Evolutionary conservation across 805 yeast species (phyloP), one percentile per base, ranked within the genome.

Genomic region (Candida sonorensis): DNA sequence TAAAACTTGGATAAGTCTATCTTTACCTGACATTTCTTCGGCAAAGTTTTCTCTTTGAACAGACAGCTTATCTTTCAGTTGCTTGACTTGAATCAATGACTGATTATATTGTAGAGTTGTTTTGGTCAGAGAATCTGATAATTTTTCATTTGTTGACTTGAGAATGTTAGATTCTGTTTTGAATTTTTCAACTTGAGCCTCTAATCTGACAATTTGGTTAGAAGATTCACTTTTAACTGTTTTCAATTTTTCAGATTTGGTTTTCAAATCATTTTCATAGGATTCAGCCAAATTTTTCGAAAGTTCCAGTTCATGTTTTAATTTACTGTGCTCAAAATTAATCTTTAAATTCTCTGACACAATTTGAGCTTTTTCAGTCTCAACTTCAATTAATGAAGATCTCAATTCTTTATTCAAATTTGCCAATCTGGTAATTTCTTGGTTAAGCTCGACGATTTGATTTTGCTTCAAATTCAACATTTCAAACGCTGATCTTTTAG

Each of bases 21-120:
- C 78, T 51, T 80, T 84, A 27, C 73, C 56, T 2, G 72, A 52
- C 57, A 77, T 68, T 47, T 80, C 87, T 20, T 68, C 67, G 13
- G 67, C 42, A 45, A 74, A 75, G 23, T 67, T 71, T 22, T 67
- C 72, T 41, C 75, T 68, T 23, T 65, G 64, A 2, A 51, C 36
- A 1, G 65, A 52, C 10, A 59, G 41, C 17, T 66, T 59, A 41
- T 67, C 74, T 16, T 65, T 66, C 17, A 78, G 50, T 4, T 64
- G 58, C 41, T 70, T 72, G 17, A 75, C 52, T 34, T 71, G 62
- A 2, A 62, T 42, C 17, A 71, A 50, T 5, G 72, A 47, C 29
- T 61, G 54, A 37, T 77, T 69, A 41, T 68, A 50, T 29, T 57
- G 57, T 7, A 53, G 37, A 1, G 67, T 53, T 4, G 62, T 43